Percentiles rank a stretch among this genome's conserved stretches.
Conservation (phyloP, 176 grass and related monocot genomes). For the Triticum urartu region DNA sequence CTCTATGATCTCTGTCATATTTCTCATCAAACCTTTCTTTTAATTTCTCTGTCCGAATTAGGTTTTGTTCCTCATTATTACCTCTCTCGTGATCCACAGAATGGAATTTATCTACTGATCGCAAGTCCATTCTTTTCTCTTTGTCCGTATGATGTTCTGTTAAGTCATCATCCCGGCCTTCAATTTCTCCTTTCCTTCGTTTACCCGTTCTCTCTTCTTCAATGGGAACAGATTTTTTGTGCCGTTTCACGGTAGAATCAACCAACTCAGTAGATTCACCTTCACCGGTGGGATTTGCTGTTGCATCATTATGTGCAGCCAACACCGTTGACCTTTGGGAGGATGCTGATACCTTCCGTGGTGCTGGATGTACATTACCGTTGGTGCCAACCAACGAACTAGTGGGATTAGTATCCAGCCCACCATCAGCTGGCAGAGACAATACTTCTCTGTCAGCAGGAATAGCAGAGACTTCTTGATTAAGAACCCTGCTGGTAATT, state of each 20-base stretch:
- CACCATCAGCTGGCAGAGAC: slow-evolving; percentile 42
- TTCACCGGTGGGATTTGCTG: slow-evolving; percentile 38
- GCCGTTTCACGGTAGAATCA: slow-evolving; percentile 56
- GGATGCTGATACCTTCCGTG: slow-evolving; percentile 42
- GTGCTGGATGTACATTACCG: slow-evolving; percentile 33
- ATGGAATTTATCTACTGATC: slow-evolving; percentile 45
- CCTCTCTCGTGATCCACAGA: slow-evolving; percentile 62
- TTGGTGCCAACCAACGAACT: slow-evolving; percentile 37
- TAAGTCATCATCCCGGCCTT: slow-evolving; percentile 44
- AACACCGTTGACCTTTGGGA: slow-evolving; percentile 41
- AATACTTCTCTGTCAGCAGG: slow-evolving; percentile 45
- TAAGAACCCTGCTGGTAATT: slow-evolving; percentile 48
- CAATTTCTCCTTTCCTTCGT: slow-evolving; percentile 77
- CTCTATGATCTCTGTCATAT: slow-evolving; percentile 69
- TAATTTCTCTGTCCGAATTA: slow-evolving; percentile 45
- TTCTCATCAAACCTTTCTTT: slow-evolving; percentile 69
- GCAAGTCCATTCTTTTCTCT: slow-evolving; percentile 44
- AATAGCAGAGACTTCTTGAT: slow-evolving; percentile 47
- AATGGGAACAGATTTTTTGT: slow-evolving; percentile 52
- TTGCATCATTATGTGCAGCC: slow-evolving; percentile 37
- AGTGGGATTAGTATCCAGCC: slow-evolving; percentile 29
- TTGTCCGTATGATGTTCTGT: slow-evolving; percentile 52
- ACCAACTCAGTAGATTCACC: slow-evolving; percentile 45
- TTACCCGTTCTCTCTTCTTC: slow-evolving; percentile 81
- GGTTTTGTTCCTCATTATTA: slow-evolving; percentile 54